phyloP scores from a whole-genome alignment of 345 rosid genomes.

The Hypericum androsaemum region DNA sequence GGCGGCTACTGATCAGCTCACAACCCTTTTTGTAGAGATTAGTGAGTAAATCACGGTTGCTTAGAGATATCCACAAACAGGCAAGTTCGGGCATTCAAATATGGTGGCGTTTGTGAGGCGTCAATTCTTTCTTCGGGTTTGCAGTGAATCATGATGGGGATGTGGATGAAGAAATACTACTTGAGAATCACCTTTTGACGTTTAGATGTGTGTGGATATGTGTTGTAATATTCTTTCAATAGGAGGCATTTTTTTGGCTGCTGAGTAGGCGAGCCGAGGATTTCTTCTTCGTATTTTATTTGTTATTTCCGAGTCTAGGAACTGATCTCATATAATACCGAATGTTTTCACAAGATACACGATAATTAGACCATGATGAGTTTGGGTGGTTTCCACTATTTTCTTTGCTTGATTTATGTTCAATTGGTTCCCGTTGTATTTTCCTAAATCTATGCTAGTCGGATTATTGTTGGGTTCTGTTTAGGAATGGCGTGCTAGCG shows the following conservation, averaged over 20 bases:
- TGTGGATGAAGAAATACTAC: conserved; percentile 11
- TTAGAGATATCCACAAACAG: conserved; percentile 1
- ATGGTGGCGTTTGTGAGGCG: conserved; percentile 19
- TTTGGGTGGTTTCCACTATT: not conserved
- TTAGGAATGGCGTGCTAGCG: too few relatives aligned
- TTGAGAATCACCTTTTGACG: conserved; percentile 19
- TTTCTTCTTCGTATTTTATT: conserved; percentile 19
- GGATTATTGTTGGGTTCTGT: too few relatives aligned
- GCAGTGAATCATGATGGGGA: not conserved
- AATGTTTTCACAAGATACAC: not conserved
- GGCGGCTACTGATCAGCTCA: conserved; percentile 12
- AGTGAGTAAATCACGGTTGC: conserved; percentile 7
- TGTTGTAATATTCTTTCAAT: conserved; percentile 31
- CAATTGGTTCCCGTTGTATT: too few relatives aligned
- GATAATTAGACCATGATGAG: not conserved
- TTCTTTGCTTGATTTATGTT: not conserved
- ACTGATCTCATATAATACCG: conserved; percentile 12
- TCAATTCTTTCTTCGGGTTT: conserved; percentile 7
- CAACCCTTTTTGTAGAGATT: conserved; percentile 4
- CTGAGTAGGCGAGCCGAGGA: conserved; percentile 12
- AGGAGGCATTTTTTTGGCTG: not conserved
- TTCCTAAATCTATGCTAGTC: too few relatives aligned
- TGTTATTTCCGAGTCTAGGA: conserved; percentile 13
- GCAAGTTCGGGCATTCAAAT: conserved; percentile 10
- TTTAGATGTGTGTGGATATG: conserved; percentile 25